Evolutionary conservation across 768 basidiomycete species (phyloP).

Genomic region (Calocera viscosa): DNA sequence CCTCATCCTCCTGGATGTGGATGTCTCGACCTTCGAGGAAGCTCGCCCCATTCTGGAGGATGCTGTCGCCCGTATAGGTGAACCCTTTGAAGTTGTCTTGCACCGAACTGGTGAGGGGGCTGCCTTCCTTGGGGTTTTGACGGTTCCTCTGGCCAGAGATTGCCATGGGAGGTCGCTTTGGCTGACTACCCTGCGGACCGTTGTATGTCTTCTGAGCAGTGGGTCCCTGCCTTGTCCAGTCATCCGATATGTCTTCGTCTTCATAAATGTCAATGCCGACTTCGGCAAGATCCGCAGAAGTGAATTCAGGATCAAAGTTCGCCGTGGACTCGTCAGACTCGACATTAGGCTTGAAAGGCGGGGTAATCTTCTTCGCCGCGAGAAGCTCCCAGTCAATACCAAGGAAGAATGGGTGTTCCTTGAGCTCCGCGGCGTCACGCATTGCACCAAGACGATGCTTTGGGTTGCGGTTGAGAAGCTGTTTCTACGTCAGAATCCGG

Average conservation of each 20-base stretch:
- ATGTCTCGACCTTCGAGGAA: slow-evolving; percentile 19
- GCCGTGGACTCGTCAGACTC: slow-evolving; percentile 97
- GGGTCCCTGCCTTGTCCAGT: slow-evolving; percentile 33
- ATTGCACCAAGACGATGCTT: slow-evolving; percentile 87
- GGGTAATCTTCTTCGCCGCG: slow-evolving; percentile 75
- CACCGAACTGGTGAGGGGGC: slow-evolving; percentile 76
- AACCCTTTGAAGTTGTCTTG: slow-evolving; percentile 97
- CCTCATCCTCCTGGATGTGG: slow-evolving; percentile 31
- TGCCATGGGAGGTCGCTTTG: slow-evolving; percentile 21
- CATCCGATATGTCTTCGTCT: slow-evolving; percentile 36
- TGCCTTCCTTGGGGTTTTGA: slow-evolving; percentile 40
- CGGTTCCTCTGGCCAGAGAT: slow-evolving; percentile 45
- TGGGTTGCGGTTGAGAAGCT: slow-evolving; percentile 98
- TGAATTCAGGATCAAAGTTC: slow-evolving; percentile 98
- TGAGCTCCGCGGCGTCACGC: slow-evolving; percentile 84
- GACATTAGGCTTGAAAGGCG: slow-evolving; percentile 95
- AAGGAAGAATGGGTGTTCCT: slow-evolving; percentile 90
- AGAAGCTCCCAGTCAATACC: slow-evolving; percentile 85
- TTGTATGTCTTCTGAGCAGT: slow-evolving; percentile 46
- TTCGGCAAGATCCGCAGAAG: slow-evolving; percentile 73
- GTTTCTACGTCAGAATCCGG: slow-evolving; percentile 11
- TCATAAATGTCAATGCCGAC: slow-evolving; percentile 38
- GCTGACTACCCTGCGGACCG: slow-evolving; percentile 62
- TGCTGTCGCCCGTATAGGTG: slow-evolving; percentile 37
- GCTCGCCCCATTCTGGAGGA: slow-evolving; percentile 16